A percentile compares a stretch with the other conserved stretches of the same genome.
Evolutionary conservation across 805 yeast genomes (phyloP).

Genomic region (Yarrowia sp.): DNA sequence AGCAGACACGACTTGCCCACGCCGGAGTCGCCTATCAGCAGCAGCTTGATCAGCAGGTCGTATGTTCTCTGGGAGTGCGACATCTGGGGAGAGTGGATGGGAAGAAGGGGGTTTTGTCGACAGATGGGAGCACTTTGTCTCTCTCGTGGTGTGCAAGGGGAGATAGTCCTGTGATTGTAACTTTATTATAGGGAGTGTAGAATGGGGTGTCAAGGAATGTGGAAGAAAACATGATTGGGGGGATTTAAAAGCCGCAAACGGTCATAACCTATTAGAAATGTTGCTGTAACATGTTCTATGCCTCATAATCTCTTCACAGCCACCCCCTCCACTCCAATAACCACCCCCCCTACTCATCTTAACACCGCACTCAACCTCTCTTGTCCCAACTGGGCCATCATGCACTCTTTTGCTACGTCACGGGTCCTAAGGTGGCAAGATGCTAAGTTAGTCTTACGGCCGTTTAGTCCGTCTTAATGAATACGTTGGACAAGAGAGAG

Average conservation of each 20-base stretch:
- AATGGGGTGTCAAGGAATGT: too few species aligned
- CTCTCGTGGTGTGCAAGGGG: constrained; percentile 17
- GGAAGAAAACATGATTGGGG: neutral
- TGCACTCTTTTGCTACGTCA: constrained; percentile 6
- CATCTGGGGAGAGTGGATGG: constrained; percentile 28
- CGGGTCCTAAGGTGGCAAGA: constrained; percentile 28
- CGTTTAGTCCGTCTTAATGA: neutral
- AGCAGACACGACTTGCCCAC: constrained; percentile 73
- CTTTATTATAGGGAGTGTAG: neutral
- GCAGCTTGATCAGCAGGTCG: constrained; percentile 88
- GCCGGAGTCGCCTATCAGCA: constrained; percentile 88
- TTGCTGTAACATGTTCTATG: too few species aligned
- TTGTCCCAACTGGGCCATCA: constrained; percentile 29
- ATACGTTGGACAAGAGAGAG: neutral
- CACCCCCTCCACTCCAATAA: too few species aligned
- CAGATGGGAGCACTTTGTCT: neutral
- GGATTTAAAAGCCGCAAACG: neutral
- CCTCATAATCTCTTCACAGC: too few species aligned
- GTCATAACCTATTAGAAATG: too few species aligned
- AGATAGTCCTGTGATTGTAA: constrained; percentile 36
- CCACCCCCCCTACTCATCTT: neutral
- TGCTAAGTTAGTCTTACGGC: neutral
- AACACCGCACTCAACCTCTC: constrained; percentile 8
- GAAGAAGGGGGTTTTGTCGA: neutral
- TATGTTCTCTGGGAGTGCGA: constrained; percentile 54